A percentile compares a stretch with the other conserved stretches of the same genome.
phyloP scores from a whole-genome alignment of 2,329 filamentous ascomycete genomes.

The Fusarium acutatum region DNA sequence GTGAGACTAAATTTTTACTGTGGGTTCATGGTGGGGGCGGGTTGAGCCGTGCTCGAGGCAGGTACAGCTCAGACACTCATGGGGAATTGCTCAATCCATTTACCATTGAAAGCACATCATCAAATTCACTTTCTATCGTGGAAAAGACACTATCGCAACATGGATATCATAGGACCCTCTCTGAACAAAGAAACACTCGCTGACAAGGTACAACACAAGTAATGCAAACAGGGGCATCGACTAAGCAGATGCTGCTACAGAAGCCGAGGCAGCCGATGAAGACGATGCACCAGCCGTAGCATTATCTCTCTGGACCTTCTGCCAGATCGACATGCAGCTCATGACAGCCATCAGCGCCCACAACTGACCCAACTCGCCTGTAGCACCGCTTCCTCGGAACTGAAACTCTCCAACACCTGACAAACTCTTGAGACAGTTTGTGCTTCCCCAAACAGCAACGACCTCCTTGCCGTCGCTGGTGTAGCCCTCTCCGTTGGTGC shows the following conservation, averaged over 20 bases:
- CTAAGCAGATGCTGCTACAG: not conserved
- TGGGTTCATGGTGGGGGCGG: not conserved
- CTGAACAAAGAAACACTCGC: not conserved
- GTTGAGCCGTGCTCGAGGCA: not conserved
- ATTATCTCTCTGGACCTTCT: constrained; percentile 16
- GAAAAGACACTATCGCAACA: not conserved
- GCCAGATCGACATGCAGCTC: constrained; percentile 40
- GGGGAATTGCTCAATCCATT: not conserved
- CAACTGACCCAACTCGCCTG: constrained; percentile 36
- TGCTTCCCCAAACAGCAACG: constrained; percentile 35
- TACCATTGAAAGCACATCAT: not conserved
- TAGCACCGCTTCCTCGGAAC: constrained; percentile 38
- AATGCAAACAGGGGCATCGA: not conserved
- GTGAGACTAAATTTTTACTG: not conserved
- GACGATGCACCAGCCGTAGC: not conserved
- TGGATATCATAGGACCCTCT: not conserved
- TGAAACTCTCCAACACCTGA: constrained; percentile 37
- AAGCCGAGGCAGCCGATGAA: too few species aligned
- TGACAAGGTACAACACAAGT: not conserved
- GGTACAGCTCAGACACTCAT: not conserved
- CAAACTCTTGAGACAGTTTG: constrained; percentile 20
- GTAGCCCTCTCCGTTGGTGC: constrained; percentile 17
- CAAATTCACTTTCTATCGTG: not conserved
- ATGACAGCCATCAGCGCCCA: constrained; percentile 41
- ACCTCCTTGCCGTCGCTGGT: constrained; percentile 38